A percentile compares a stretch with the other conserved stretches of the same genome.
These are phyloP conservation scores for Volvox carteri DNA, from an alignment of 163 green algal species.

Conservation along the genomic window DNA sequence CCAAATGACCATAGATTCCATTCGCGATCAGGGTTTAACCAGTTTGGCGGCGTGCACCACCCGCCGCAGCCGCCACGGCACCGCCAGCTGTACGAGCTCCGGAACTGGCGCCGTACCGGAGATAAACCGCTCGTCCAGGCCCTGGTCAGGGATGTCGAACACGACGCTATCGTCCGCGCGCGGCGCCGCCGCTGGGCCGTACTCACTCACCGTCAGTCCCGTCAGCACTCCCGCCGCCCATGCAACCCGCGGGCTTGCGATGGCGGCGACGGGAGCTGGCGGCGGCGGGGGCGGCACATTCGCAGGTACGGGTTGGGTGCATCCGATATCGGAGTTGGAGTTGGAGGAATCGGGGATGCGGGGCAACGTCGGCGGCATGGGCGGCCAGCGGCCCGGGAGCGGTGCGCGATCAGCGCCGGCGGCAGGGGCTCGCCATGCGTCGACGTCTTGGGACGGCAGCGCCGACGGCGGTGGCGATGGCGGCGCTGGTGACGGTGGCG, in stretches of 20 bases:
- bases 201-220: neutral
- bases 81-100: neutral
- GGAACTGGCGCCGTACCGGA: neutral
- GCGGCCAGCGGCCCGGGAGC: neutral
- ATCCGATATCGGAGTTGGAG: neutral
- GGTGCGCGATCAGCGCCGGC: neutral
- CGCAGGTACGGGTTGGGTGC: neutral
- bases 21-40: constrained; percentile 29
- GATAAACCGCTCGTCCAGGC: neutral
- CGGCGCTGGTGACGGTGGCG: neutral
- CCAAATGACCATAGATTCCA: constrained; percentile 18
- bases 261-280: neutral
- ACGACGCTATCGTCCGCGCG: neutral
- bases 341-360: neutral
- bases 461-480: neutral
- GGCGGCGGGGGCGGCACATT: neutral
- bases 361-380: neutral
- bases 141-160: neutral
- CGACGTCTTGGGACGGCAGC: constrained; percentile 1
- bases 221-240: neutral
- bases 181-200: neutral
- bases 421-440: neutral
- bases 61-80: neutral
- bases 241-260: neutral
- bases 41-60: neutral